Base-by-base conservation (phyloP, 495 filamentous ascomycete species). In the Hyaloscypha hepaticicola region DNA sequence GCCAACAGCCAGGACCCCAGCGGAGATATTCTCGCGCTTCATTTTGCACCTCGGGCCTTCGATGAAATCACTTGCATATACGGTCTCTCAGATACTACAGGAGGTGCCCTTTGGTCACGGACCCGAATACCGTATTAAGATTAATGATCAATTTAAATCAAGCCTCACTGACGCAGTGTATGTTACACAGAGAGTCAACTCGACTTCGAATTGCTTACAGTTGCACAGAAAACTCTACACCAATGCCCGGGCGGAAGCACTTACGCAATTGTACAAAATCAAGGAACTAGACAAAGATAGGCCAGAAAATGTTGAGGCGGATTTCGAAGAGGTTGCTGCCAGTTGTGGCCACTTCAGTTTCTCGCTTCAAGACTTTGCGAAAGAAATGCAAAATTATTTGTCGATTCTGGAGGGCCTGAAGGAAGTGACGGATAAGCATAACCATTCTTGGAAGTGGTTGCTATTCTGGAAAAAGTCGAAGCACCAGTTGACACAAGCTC, bases 311-410 rank as follows among this genome's bases (percentile, higher is more conserved):
- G 79, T 91, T n/a, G 89, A 94, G 65, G 95, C 95, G 6, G 95
- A 97, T 72, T 89, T 96, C 56, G 95, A 99, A 73, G 95, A 99
- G 75, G 92, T 98, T 9, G 91, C 93, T 31, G 95, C 95, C 5
- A 94, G 91, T 51, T 99, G 95, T 70, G 93, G 94, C 3, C 92
- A 98, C 72, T 99, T 97, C 73, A 91, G 88, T 71, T 96, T 92
- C 70, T 93, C 90, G 22, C 78, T 99, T 27, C 82, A 93, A 61
- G 88, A 92, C 66, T 92, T 98, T 74, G 93, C 92, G 0, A 90
- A 96, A 71, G 92, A 97, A 72, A 88, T 96, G 80, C 83, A 90
- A 61, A 84, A 80, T 12, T 90, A 94, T 66, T 75, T 99, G n/a
- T 81, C 89, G 48, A 87, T 96, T 22, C 72, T 99, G 22, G 91